Evolutionary conservation across 441 rosid genomes (phyloP), one percentile per base, ranked within the genome.

Genomic region (Erodium moschatum): DNA sequence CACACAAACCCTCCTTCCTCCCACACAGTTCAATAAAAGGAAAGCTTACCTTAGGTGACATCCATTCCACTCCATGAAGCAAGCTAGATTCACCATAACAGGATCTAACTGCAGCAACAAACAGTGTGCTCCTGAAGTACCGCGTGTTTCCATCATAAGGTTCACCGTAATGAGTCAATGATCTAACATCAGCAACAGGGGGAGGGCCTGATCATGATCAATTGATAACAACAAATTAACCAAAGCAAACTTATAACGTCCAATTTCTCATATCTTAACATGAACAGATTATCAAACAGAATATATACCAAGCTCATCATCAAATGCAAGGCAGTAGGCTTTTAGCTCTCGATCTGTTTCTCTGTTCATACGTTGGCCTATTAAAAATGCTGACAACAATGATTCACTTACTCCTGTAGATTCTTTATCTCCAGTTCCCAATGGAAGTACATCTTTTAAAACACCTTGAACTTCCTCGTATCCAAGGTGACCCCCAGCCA

Each of bases 1-100:
- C n/a, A 42, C 7, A 42, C 13, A 10, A 42, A 10, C 13, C n/a
- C 12, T 3, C 52, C 48, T 7, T 13, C 52, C 5, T 46, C 52
- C 15, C 52, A 46, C 4, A 46, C 5, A 10, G 52, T n/a, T 4
- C 54, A 67, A 79, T 29, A 21, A 19, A 46, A 64, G 3, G 21
- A 74, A 58, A 64, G 56, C 80, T 50, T 52, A 92, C 98, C 82
- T 92, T 90, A 38, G 98, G 98, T 72, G 98, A 91, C 98, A 93
- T 90, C 98, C 98, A 93, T 66, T 90, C 98, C 66, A 86, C 96
- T 42, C 96, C 98, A 80, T 93, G 98, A 74, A 93, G 98, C 83
- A 93, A 52, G 73, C 91, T 84, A 66, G 98, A 87, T 86, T 93
- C 98, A 67, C 91, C 88, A 66, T 87, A 93, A 74, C 95, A 93